A percentile compares a stretch with the other conserved stretches of the same genome.
These are phyloP conservation scores for Saccharomycopsis synnaedendra DNA, from an alignment of 805 yeast species.

Conservation along the genomic window DNA sequence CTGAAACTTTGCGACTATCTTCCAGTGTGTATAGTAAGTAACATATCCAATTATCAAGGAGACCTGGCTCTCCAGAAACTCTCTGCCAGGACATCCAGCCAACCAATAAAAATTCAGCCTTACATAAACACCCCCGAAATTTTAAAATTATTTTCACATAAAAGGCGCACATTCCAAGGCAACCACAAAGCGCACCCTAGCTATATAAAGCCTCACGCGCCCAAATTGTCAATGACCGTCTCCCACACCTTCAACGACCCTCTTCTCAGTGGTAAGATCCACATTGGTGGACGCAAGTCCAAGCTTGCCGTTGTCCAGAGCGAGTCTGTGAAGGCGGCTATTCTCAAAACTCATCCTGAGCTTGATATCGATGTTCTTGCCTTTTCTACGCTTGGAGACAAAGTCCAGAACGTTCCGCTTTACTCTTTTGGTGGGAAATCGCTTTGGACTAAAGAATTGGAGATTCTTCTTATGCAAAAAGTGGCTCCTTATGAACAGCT, in stretches of 20 bases:
- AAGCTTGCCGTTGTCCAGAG: conserved; percentile 81
- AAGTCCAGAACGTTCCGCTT: conserved; percentile 71
- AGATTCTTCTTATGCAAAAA: conserved; percentile 54
- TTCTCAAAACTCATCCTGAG: conserved; percentile 51
- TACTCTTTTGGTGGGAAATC: conserved; percentile 96
- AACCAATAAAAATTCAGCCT: too few species aligned
- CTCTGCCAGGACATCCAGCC: too few species aligned
- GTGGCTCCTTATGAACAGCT: conserved; percentile 55
- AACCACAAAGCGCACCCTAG: too few species aligned
- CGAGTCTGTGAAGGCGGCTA: conserved; percentile 52
- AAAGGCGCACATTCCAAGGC: too few species aligned
- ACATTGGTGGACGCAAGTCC: conserved; percentile 85
- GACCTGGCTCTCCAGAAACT: too few species aligned
- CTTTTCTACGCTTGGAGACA: conserved; percentile 82
- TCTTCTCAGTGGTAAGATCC: conserved; percentile 15
- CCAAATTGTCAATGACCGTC: too few species aligned
- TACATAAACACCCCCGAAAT: too few species aligned
- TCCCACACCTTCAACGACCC: conserved; percentile 2
- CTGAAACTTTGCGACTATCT: too few species aligned
- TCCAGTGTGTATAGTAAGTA: too few species aligned
- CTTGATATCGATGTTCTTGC: conserved; percentile 68
- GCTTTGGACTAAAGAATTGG: conserved; percentile 93
- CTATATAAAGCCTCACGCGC: too few species aligned
- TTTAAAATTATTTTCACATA: too few species aligned
- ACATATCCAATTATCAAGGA: too few species aligned